These are phyloP conservation scores for Aspergillus sclerotioniger DNA, from an alignment of 495 filamentous ascomycete genomes.

Conservation along the genomic window DNA sequence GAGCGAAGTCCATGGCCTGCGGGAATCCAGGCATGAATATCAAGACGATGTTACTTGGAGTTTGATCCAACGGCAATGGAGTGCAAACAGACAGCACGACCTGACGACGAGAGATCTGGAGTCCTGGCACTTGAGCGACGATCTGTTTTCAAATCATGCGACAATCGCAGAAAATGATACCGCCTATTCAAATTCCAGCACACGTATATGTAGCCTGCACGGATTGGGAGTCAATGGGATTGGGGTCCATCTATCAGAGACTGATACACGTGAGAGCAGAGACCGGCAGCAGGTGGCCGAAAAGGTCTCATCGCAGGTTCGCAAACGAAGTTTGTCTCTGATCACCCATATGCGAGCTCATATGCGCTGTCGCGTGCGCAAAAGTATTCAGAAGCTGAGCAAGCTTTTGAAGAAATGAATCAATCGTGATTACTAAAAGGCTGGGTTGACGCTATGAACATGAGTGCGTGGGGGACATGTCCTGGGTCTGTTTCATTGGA, in stretches of 20 bases:
- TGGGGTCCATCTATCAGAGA: constrained; percentile 3
- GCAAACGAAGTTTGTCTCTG: constrained; percentile 9
- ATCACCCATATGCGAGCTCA: constrained; percentile 4
- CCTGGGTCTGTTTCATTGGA: no score
- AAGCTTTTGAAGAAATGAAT: constrained; percentile 13
- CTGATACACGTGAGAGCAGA: not conserved
- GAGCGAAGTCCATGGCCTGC: not conserved
- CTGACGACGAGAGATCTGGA: not conserved
- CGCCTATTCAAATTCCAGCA: not conserved
- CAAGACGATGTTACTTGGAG: not conserved
- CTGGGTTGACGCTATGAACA: not conserved
- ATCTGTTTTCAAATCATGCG: not conserved
- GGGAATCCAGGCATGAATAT: not conserved
- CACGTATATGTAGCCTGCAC: not conserved
- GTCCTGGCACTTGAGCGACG: not conserved
- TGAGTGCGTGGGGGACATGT: not conserved
- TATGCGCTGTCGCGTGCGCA: constrained; percentile 9
- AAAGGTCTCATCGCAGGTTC: not conserved
- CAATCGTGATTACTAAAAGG: not conserved
- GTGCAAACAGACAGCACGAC: not conserved
- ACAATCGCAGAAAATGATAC: not conserved
- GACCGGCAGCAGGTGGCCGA: not conserved
- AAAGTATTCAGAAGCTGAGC: constrained; percentile 11
- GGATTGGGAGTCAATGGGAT: not conserved
- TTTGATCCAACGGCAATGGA: not conserved